Evolutionary conservation across 2,329 filamentous ascomycete species (phyloP).

Genomic region (Pseudogymnoascus sp.): DNA sequence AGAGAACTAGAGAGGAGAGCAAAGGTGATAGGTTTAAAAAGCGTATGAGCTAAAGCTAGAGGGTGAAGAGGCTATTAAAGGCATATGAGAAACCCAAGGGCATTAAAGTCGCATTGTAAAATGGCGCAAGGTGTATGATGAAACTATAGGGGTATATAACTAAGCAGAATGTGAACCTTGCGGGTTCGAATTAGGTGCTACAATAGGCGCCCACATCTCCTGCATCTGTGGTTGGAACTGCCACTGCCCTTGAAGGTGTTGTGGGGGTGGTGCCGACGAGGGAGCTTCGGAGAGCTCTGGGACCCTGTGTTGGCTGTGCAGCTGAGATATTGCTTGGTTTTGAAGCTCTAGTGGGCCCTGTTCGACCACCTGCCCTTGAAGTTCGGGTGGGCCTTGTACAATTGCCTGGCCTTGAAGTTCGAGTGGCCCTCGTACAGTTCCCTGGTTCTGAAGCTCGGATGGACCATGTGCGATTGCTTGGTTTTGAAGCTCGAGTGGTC

Average conservation of each 20-base stretch:
- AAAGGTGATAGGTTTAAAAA: neutral
- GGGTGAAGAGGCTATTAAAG: no score
- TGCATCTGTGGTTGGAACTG: neutral
- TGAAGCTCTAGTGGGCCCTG: neutral
- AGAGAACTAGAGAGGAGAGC: neutral
- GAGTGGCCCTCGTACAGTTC: no score
- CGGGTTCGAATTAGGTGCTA: neutral
- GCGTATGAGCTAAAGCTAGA: neutral
- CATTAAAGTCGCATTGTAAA: neutral
- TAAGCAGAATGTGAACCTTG: neutral
- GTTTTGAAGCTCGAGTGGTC: neutral
- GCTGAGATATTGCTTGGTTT: neutral
- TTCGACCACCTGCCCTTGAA: no score
- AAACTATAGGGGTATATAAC: neutral
- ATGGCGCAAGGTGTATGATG: neutral
- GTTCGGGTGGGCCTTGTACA: no score
- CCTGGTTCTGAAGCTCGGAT: neutral
- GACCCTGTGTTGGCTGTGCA: neutral
- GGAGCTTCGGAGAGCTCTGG: neutral
- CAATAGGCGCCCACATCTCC: neutral
- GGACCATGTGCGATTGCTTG: neutral
- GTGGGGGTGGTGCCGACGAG: neutral
- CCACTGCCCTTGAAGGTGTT: neutral
- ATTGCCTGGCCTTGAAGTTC: no score
- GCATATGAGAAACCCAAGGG: neutral